Base-by-base conservation (phyloP, 2,329 filamentous ascomycete genomes). In the Aspergillus sp. region DNA sequence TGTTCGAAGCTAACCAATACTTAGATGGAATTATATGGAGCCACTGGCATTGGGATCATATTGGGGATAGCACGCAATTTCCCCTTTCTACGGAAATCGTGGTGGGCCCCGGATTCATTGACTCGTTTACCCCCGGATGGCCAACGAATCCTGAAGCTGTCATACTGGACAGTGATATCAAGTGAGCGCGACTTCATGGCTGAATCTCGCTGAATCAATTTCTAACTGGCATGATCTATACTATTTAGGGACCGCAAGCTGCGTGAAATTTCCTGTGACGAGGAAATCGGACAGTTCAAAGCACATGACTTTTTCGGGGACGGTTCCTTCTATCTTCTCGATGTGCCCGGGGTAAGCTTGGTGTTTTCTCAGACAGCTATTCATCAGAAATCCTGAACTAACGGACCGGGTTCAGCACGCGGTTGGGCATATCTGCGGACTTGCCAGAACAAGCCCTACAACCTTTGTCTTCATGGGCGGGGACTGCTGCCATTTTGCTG, bases 281-380 rank as follows among this genome's bases (percentile, higher is more conserved):
- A n/a, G n/a, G 38, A 43, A n/a, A 49, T 58, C 31, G 46, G 47
- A 28, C 19, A 27, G 7, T 46, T 49, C 10, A 27, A 19, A 11
- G 44, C 47, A 5, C 27, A 39, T 31, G 76, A 79, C 53, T 79
- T 71, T 51, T 79, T 79, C 46, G 70, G 70, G 5, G 76, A 79
- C 50, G 76, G 76, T 1, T 69, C 62, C 27, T 77, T 80, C 50
- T 78, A 77, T 49, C 61, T 79, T 1, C 64, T 79, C 7, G 64
- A 77, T 49, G 69, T 33, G 1, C 51, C 50, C 2, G 53, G 42
- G n/a, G n/a, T n/a, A n/a, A n/a, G n/a, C n/a, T n/a, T n/a, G n/a
- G n/a, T n/a, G n/a, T n/a, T n/a, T n/a, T n/a, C n/a, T n/a, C n/a
- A n/a, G n/a, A n/a, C n/a, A n/a, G n/a, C n/a, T n/a, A n/a, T n/a